A percentile compares a stretch with the other conserved stretches of the same genome.
phyloP scores from a whole-genome alignment of 192 early-diverging fungal species.

The Geranomyces michiganensis region DNA sequence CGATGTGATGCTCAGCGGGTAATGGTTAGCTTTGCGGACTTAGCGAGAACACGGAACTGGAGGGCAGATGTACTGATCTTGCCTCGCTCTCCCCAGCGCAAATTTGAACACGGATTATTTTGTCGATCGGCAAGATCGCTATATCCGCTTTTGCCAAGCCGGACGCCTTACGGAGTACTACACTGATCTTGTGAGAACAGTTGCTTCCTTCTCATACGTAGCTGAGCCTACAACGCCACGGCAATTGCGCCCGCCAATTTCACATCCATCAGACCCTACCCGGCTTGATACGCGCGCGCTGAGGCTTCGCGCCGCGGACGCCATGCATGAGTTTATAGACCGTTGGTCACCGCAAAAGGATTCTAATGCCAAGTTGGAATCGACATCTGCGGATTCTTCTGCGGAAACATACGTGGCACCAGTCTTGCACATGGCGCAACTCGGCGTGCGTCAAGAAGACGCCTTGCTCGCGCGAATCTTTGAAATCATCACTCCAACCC shows the following conservation, averaged over 20 bases:
- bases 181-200: conserved; percentile 61
- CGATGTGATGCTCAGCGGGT: conserved; percentile 78
- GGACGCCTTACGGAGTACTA: conserved; percentile 71
- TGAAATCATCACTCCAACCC: conserved; percentile 25
- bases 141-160: conserved; percentile 68
- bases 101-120: conserved; percentile 96
- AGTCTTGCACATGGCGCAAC: conserved; percentile 82
- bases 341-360: conserved; percentile 6
- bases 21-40: conserved; percentile 16
- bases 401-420: conserved; percentile 63
- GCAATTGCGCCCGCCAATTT: conserved; percentile 5
- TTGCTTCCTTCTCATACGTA: conserved; percentile 55
- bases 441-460: conserved; percentile 82
- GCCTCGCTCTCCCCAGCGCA: conserved; percentile 59
- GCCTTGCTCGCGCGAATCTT: conserved; percentile 65
- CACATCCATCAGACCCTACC: conserved; percentile 3
- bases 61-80: too few relatives aligned
- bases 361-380: background rate
- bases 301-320: background rate
- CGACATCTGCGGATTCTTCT: background rate
- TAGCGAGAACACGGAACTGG: too few relatives aligned
- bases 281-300: background rate
- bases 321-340: conserved; percentile 12
- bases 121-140: conserved; percentile 93
- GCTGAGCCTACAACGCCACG: background rate